Percentiles rank a stretch among this genome's conserved stretches.
Evolutionary conservation across 2,329 filamentous ascomycete species (phyloP).

Genomic region (Hypoxylon sp.): DNA sequence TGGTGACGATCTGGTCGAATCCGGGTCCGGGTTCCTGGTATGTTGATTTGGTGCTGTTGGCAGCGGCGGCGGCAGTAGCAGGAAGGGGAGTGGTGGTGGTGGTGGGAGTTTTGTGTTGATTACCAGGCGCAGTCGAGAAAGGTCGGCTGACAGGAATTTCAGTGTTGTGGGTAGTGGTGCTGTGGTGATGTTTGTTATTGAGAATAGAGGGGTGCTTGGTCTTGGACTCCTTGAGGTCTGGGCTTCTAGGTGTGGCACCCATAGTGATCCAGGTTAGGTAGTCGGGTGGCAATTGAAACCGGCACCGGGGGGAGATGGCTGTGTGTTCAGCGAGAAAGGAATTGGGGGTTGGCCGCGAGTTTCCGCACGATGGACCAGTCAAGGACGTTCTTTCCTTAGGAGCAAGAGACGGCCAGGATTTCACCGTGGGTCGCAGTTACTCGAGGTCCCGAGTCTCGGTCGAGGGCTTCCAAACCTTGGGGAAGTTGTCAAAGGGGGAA

Average conservation of each 20-base stretch:
- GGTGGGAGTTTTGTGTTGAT: not conserved
- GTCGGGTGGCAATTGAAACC: not conserved
- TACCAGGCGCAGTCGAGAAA: not conserved
- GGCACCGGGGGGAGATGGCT: not conserved
- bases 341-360: constrained; percentile 8
- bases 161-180: constrained; percentile 8
- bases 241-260: constrained; percentile 10
- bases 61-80: constrained; percentile 1
- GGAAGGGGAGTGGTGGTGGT: not conserved
- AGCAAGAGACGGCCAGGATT: not conserved
- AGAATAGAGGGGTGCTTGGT: constrained; percentile 7
- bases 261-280: constrained; percentile 23
- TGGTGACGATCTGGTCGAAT: constrained; percentile 42
- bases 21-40: constrained; percentile 43
- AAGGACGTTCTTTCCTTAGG: constrained; percentile 17
- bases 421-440: not conserved
- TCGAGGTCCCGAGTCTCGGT: not conserved
- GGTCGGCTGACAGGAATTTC: constrained; percentile 13
- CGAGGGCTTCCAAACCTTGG: not conserved
- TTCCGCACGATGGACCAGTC: constrained; percentile 6
- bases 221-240: constrained; percentile 17
- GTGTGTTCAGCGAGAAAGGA: constrained; percentile 1
- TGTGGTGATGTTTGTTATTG: constrained; percentile 3
- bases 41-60: constrained; percentile 1
- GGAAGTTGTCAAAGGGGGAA: constrained; percentile 3